phyloP scores from a whole-genome alignment of 2,329 filamentous ascomycete genomes.

The Neofusicoccum umdonicola region DNA sequence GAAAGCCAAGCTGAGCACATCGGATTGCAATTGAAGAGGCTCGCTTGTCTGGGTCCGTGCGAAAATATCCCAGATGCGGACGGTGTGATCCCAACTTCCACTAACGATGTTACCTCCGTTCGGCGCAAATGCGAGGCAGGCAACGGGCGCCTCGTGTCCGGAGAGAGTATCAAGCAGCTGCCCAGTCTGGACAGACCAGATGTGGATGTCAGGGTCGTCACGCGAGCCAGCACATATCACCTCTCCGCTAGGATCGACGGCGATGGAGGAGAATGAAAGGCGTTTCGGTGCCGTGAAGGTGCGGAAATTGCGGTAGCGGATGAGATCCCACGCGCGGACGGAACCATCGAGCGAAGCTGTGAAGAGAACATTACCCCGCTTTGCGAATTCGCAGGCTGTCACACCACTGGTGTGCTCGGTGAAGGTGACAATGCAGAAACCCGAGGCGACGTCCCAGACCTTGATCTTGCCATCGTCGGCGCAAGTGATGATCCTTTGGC shows the following conservation, averaged over 20 bases:
- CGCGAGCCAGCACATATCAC: conserved; percentile 92
- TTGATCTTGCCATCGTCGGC: conserved; percentile 98
- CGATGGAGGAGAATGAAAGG: conserved; percentile 87
- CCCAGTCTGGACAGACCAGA: conserved; percentile 98
- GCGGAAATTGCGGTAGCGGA: conserved; percentile 93
- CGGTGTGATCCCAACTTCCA: conserved; percentile 95
- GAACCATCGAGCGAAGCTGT: conserved; percentile 94
- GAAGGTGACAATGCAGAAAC: conserved; percentile 97
- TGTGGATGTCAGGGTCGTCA: conserved; percentile 95
- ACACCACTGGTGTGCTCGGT: conserved; percentile 95
- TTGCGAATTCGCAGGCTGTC: conserved; percentile 91
- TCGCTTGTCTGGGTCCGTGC: conserved; percentile 91
- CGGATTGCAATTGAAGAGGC: conserved; percentile 85
- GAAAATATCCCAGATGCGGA: conserved; percentile 95
- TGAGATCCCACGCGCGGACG: conserved; percentile 90
- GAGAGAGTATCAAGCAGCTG: conserved; percentile 87
- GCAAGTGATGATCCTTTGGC: conserved; percentile 86
- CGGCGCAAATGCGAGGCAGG: conserved; percentile 81
- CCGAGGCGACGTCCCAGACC: conserved; percentile 94
- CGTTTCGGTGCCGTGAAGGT: conserved; percentile 94
- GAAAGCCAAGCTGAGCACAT: conserved; percentile 82
- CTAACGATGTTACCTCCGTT: conserved; percentile 81
- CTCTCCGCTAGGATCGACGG: conserved; percentile 95
- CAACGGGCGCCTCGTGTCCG: conserved; percentile 92
- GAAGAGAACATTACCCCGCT: conserved; percentile 92